phyloP scores from a whole-genome alignment of 805 yeast genomes.

The Metschnikowia cerradonensis region DNA sequence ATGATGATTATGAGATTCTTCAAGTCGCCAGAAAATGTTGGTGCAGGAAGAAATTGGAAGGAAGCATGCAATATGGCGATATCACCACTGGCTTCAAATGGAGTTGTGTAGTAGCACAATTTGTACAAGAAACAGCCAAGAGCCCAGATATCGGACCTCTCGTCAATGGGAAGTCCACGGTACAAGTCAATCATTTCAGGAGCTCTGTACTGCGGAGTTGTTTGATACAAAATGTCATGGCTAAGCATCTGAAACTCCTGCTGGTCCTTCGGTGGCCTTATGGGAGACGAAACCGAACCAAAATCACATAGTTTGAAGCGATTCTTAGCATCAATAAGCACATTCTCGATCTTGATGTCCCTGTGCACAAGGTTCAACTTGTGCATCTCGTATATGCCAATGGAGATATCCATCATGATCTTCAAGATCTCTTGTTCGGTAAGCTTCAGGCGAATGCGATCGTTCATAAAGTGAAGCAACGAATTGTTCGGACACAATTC shows the following conservation, averaged over 20 bases:
- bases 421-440: slow-evolving; percentile 71
- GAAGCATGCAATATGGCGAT: slow-evolving; percentile 82
- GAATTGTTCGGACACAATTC: slow-evolving; percentile 88
- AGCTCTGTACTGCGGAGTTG: slow-evolving; percentile 92
- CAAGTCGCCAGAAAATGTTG: slow-evolving; percentile 66
- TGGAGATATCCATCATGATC: slow-evolving; percentile 77
- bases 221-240: slow-evolving; percentile 82
- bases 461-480: slow-evolving; percentile 87
- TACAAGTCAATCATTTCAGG: slow-evolving; percentile 95
- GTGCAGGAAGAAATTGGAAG: slow-evolving; percentile 68
- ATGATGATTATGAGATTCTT: slow-evolving; percentile 72
- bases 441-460: slow-evolving; percentile 72
- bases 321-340: slow-evolving; percentile 65
- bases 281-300: slow-evolving; percentile 74
- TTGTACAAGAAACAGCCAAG: slow-evolving; percentile 88
- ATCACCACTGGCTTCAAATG: slow-evolving; percentile 86
- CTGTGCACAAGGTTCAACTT: slow-evolving; percentile 75
- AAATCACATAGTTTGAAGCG: slow-evolving; percentile 87
- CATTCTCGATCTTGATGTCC: slow-evolving; percentile 93
- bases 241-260: slow-evolving; percentile 72
- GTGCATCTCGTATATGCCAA: slow-evolving; percentile 86
- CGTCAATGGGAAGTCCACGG: slow-evolving; percentile 80
- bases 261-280: slow-evolving; percentile 71
- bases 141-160: slow-evolving; percentile 96
- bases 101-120: slow-evolving; percentile 88